These are phyloP conservation scores for Arabis hirsuta DNA, from an alignment of 345 rosid species.

Conservation along the genomic window DNA sequence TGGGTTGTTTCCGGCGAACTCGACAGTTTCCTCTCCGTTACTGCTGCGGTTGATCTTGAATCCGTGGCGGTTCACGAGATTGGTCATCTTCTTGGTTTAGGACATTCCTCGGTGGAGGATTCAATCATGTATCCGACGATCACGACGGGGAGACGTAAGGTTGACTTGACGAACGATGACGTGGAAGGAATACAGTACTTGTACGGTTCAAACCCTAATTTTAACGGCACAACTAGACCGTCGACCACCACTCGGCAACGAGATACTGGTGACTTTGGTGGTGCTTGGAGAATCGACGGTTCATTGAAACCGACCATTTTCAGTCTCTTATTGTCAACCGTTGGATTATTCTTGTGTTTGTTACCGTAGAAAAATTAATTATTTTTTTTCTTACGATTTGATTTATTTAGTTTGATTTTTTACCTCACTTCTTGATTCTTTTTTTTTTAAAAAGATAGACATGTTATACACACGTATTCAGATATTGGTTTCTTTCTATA, in stretches of 20 bases:
- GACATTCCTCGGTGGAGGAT: constrained; percentile 78
- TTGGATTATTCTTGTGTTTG: constrained; percentile 45
- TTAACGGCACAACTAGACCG: constrained; percentile 52
- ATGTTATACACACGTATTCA: constrained; percentile 18
- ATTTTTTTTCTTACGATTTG: neutral
- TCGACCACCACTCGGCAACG: constrained; percentile 46
- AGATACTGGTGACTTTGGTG: constrained; percentile 52
- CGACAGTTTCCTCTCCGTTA: constrained; percentile 32
- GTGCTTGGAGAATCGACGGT: constrained; percentile 20
- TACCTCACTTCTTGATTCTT: constrained; percentile 15
- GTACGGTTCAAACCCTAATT: constrained; percentile 85
- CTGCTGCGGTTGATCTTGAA: constrained; percentile 76
- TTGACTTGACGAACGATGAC: constrained; percentile 65
- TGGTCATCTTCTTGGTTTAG: constrained; percentile 90
- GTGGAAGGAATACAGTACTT: constrained; percentile 66
- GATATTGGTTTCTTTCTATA: constrained; percentile 23
- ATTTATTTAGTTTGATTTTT: constrained; percentile 25
- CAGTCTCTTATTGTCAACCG: constrained; percentile 42
- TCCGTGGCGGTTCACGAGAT: constrained; percentile 96
- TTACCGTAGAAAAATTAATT: constrained; percentile 23
- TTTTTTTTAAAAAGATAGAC: constrained; percentile 12
- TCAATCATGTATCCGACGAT: constrained; percentile 90
- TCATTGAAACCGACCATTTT: constrained; percentile 36
- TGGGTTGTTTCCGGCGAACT: constrained; percentile 70
- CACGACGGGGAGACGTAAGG: constrained; percentile 63